phyloP scores from a whole-genome alignment of 345 rosid species.

The Firmiana major region DNA sequence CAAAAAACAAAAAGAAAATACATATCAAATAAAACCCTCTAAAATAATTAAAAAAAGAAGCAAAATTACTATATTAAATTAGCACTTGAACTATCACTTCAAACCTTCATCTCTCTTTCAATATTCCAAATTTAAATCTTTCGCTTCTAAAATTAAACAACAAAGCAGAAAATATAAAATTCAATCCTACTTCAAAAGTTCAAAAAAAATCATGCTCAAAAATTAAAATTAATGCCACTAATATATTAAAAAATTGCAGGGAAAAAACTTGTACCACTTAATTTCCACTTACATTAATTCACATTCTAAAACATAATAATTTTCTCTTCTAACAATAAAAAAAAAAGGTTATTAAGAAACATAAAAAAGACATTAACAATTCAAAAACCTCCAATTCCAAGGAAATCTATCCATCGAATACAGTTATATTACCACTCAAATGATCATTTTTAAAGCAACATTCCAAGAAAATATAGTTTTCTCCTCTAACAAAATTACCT shows the following conservation, averaged over 20 bases:
- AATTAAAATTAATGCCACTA: background rate
- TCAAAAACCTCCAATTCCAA: background rate
- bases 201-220: background rate
- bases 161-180: background rate
- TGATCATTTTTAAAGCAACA: background rate
- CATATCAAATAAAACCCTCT: background rate
- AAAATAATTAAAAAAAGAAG: background rate
- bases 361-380: background rate
- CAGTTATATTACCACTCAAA: background rate
- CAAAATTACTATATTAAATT: background rate
- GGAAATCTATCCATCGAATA: background rate
- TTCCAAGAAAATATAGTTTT: background rate
- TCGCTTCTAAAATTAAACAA: background rate
- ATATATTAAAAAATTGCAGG: background rate
- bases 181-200: background rate
- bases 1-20: background rate
- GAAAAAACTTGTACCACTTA: background rate
- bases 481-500: constrained; percentile 30
- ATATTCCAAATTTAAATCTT: background rate
- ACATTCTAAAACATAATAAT: background rate
- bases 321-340: background rate
- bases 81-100: background rate
- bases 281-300: background rate
- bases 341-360: background rate
- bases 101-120: background rate